phyloP scores from a whole-genome alignment of 2,329 filamentous ascomycete genomes.

The Polychaeton citri region DNA sequence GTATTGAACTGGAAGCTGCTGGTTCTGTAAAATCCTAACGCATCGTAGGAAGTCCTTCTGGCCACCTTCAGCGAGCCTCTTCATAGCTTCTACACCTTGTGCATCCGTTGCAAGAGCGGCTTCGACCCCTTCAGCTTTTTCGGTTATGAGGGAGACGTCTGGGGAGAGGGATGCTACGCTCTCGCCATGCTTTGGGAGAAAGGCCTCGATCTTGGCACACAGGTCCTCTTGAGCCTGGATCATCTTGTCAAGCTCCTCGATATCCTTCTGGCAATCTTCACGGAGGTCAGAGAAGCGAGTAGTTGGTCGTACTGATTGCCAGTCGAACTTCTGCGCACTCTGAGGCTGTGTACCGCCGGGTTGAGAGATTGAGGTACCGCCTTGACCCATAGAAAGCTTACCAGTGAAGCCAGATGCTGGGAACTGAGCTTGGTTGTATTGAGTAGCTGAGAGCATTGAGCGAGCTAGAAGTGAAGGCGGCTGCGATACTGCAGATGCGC shows the following conservation, averaged over 20 bases:
- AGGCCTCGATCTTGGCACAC: slow-evolving; percentile 59
- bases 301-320: slow-evolving; percentile 66
- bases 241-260: slow-evolving; percentile 64
- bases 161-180: slow-evolving; percentile 51
- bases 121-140: slow-evolving; percentile 50
- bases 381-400: slow-evolving; percentile 34
- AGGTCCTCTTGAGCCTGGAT: slow-evolving; percentile 68
- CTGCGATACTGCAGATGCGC: slow-evolving; percentile 7
- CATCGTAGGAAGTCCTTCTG: slow-evolving; percentile 56
- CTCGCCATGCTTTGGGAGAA: slow-evolving; percentile 49
- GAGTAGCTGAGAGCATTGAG: slow-evolving; percentile 9
- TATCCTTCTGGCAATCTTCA: slow-evolving; percentile 64
- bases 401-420: slow-evolving; percentile 16
- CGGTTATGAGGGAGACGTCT: slow-evolving; percentile 50
- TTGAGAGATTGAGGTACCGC: slow-evolving; percentile 28
- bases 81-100: slow-evolving; percentile 43
- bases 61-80: slow-evolving; percentile 49
- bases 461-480: slow-evolving; percentile 6
- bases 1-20: slow-evolving; percentile 54
- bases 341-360: slow-evolving; percentile 27
- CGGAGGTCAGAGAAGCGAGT: slow-evolving; percentile 86
- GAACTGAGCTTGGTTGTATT: slow-evolving; percentile 9
- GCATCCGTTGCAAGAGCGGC: slow-evolving; percentile 50
- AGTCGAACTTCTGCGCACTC: slow-evolving; percentile 63
- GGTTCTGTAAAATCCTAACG: slow-evolving; percentile 61